Evolutionary conservation across 208 protist species (phyloP).

Genomic region (Leishmania arabica): DNA sequence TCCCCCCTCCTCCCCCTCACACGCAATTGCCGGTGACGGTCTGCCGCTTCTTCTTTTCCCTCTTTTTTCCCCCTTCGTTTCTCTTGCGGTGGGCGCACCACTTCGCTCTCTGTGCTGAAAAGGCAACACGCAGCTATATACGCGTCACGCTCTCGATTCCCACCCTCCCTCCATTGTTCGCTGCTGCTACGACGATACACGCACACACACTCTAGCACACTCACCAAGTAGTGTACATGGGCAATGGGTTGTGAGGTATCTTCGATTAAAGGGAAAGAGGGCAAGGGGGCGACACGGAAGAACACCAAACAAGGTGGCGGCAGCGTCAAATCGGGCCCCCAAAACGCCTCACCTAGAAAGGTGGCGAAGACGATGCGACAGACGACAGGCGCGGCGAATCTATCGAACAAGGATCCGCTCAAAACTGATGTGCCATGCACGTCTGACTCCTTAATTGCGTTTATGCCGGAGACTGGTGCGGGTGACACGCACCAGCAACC

Average conservation of each 20-base stretch:
- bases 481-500: neutral
- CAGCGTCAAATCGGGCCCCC: neutral
- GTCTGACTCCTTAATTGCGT: neutral
- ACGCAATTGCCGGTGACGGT: no score
- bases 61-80: neutral
- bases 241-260: conserved; percentile 5
- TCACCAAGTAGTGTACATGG: neutral
- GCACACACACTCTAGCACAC: neutral
- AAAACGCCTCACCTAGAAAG: neutral
- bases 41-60: neutral
- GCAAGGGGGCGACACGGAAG: neutral
- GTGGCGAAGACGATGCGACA: neutral
- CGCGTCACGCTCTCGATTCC: neutral
- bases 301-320: neutral
- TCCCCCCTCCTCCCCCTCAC: no score
- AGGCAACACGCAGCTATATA: neutral
- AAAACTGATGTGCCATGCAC: neutral
- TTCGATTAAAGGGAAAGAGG: neutral
- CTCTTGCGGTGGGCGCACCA: neutral
- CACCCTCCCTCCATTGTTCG: neutral
- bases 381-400: neutral
- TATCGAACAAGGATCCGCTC: neutral
- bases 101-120: neutral
- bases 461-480: neutral
- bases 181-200: neutral